Conservation (phyloP, 2,329 filamentous ascomycete species). For the Salinomyces thailandicus region DNA sequence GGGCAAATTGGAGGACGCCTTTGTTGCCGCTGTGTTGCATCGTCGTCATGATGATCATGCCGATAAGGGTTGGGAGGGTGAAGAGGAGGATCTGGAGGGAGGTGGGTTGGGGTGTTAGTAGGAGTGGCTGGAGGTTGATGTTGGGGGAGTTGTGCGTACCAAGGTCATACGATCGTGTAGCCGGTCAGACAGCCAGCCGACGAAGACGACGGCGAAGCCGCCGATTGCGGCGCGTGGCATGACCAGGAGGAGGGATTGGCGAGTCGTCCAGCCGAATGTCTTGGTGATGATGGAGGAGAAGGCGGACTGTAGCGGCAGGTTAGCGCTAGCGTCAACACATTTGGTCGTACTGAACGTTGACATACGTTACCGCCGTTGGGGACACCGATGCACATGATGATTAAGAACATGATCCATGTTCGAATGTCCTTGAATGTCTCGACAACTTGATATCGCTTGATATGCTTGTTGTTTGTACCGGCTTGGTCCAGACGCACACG, state of each 20-base stretch:
- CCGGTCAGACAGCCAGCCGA: slow-evolving; percentile 9
- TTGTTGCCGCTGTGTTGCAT: slow-evolving; percentile 14
- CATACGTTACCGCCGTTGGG: slow-evolving; percentile 20
- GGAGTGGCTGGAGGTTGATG: too few species aligned
- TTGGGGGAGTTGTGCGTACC: too few species aligned
- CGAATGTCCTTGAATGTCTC: slow-evolving; percentile 18
- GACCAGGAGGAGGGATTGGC: slow-evolving; percentile 23
- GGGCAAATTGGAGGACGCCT: slow-evolving; percentile 11
- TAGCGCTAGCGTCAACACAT: neutral
- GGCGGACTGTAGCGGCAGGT: slow-evolving; percentile 18
- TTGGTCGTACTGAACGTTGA: neutral
- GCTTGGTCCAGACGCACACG: slow-evolving; percentile 27
- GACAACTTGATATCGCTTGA: slow-evolving; percentile 18
- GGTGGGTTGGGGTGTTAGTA: too few species aligned
- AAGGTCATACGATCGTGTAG: slow-evolving; percentile 11
- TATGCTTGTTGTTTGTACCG: slow-evolving; percentile 25
- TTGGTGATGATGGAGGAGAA: slow-evolving; percentile 28
- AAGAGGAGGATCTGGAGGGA: slow-evolving; percentile 19
- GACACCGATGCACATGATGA: slow-evolving; percentile 19
- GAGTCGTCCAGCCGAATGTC: slow-evolving; percentile 19
- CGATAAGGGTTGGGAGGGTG: slow-evolving; percentile 13
- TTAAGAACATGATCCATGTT: slow-evolving; percentile 18
- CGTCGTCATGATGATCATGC: slow-evolving; percentile 9
- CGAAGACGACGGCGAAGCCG: slow-evolving; percentile 14
- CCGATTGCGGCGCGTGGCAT: slow-evolving; percentile 19